Evolutionary conservation across 345 rosid genomes (phyloP), one percentile per base, ranked within the genome.

Genomic region (Schrenkiella parvula): DNA sequence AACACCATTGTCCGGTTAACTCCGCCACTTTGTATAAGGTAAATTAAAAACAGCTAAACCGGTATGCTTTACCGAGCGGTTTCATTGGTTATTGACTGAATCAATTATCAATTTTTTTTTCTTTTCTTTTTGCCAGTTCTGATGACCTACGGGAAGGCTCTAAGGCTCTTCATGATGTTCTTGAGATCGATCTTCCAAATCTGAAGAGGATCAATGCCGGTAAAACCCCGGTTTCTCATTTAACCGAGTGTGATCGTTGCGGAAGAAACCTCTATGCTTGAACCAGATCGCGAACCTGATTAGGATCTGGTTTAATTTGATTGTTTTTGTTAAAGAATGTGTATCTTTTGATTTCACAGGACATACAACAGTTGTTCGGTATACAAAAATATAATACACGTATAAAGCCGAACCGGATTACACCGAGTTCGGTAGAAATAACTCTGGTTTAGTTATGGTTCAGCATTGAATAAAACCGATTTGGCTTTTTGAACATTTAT

Each of bases 11-110:
- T 95, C 62, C 89, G 97, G 69, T 81, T 95, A 75, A 91, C 97
- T 66, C 97, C 99, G 54, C 97, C 99, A 21, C 95, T 95, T 60
- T 83, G 87, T 71, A 84, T 95, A 41, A 95, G 99, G 99, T 91
- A 81, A 73, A 28, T 1, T 4, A 0, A 6, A 29, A 56, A 50
- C 57, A 68, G 14, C 25, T 11, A 15, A 72, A 48, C 71, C 29
- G 15, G 50, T 48, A n/a, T 75, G 48, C 15, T 66, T 46, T 56
- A 12, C 1, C 13, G 10, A 17, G 38, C 12, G 4, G n/a, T 23
- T 39, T 17, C 11, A 71, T 29, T 29, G 26, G n/a, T 39, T n/a
- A n/a, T 53, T 8, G 9, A 3, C 50, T 68, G 8, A 44, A 46
- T 37, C 0, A 28, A 12, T 18, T 29, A 21, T 31, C 1, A 29